phyloP scores from a whole-genome alignment of 495 filamentous ascomycete genomes.

The Corynascus novoguineensis region DNA sequence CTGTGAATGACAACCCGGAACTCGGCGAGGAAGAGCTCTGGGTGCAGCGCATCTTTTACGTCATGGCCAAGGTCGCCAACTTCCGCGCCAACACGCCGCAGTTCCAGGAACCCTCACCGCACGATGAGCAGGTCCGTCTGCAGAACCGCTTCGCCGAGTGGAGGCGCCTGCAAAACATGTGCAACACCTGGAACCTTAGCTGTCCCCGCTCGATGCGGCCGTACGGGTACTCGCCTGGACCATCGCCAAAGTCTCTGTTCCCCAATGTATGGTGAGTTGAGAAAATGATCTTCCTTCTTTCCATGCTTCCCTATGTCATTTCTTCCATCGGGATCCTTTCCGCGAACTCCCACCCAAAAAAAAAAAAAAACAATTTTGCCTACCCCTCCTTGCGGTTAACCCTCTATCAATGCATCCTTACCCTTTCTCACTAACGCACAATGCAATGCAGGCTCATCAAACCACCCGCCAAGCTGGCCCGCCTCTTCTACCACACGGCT shows the following conservation, averaged over 20 bases:
- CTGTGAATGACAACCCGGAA: constrained; percentile 52
- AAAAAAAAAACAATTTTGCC: neutral
- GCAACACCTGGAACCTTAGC: constrained; percentile 71
- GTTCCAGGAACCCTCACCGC: constrained; percentile 52
- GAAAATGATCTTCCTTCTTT: neutral
- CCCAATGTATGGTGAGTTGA: constrained; percentile 77
- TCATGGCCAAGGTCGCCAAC: constrained; percentile 81
- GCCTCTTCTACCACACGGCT: constrained; percentile 87
- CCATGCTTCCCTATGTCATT: neutral
- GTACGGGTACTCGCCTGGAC: constrained; percentile 68
- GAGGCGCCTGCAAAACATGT: constrained; percentile 65
- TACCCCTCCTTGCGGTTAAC: neutral
- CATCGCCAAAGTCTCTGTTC: constrained; percentile 64
- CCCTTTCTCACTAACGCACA: neutral
- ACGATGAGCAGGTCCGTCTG: constrained; percentile 56
- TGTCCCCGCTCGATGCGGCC: constrained; percentile 84
- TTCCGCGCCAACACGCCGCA: constrained; percentile 65
- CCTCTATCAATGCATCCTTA: constrained; percentile 14
- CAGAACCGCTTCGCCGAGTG: constrained; percentile 69
- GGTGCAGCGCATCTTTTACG: constrained; percentile 84
- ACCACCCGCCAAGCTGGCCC: constrained; percentile 69
- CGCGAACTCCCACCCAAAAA: neutral
- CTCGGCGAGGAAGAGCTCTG: constrained; percentile 70
- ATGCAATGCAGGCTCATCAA: constrained; percentile 62
- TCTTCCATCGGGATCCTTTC: neutral